A percentile compares a stretch with the other conserved stretches of the same genome.
These are phyloP conservation scores for Podaxis pistillaris DNA, from an alignment of 768 basidiomycete genomes.

Conservation along the genomic window DNA sequence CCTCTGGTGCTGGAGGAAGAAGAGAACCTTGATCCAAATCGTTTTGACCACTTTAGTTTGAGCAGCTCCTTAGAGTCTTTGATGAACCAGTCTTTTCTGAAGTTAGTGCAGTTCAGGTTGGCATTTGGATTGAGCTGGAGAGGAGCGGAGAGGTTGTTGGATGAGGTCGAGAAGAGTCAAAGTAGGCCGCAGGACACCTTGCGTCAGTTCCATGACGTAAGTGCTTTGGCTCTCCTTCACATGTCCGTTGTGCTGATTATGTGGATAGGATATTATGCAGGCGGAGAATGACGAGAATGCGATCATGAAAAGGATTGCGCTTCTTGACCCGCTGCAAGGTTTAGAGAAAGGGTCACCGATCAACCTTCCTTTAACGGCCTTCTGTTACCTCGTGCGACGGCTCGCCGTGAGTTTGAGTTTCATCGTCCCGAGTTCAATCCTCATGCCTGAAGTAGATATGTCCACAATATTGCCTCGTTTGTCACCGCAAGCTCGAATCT, in stretches of 20 bases:
- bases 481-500: slow-evolving; percentile 54
- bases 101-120: slow-evolving; percentile 49
- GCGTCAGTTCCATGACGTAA: slow-evolving; percentile 28
- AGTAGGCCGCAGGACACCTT: slow-evolving; percentile 38
- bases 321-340: slow-evolving; percentile 57
- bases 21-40: slow-evolving; percentile 32
- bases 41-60: slow-evolving; percentile 62
- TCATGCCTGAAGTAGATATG: slow-evolving; percentile 45
- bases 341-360: slow-evolving; percentile 34
- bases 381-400: slow-evolving; percentile 63
- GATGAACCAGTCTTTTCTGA: slow-evolving; percentile 54
- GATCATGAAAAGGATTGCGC: slow-evolving; percentile 35
- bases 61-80: slow-evolving; percentile 62
- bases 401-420: slow-evolving; percentile 43
- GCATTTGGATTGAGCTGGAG: slow-evolving; percentile 65
- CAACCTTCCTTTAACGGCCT: slow-evolving; percentile 63
- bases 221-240: slow-evolving; percentile 9
- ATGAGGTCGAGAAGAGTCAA: slow-evolving; percentile 46
- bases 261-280: slow-evolving; percentile 29
- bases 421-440: background rate
- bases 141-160: slow-evolving; percentile 56
- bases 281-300: slow-evolving; percentile 46
- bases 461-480: slow-evolving; percentile 71
- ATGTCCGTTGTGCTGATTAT: background rate
- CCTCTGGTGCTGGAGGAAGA: slow-evolving; percentile 25